phyloP scores from a whole-genome alignment of 768 basidiomycete genomes.

The Exsudoporus frostii region DNA sequence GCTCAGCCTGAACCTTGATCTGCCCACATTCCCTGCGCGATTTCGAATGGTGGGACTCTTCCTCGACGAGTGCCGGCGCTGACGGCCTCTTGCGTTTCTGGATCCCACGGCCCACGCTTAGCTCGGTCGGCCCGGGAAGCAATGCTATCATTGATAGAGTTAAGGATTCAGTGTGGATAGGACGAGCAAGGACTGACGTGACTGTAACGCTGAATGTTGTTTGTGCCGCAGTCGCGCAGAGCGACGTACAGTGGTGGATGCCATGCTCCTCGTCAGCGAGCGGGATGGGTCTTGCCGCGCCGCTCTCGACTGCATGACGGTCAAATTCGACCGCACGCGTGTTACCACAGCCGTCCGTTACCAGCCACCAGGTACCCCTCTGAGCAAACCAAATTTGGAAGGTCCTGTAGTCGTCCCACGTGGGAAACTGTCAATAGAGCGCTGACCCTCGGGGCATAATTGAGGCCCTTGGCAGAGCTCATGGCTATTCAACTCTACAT shows the following conservation, averaged over 20 bases:
- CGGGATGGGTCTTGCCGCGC: slow-evolving; percentile 11
- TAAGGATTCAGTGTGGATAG: background rate
- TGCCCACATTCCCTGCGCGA: slow-evolving; percentile 14
- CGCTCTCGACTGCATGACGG: slow-evolving; percentile 18
- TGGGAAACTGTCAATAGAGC: slow-evolving; percentile 12
- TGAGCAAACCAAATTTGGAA: slow-evolving; percentile 28
- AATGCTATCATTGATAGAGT: slow-evolving; percentile 7
- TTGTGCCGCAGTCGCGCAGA: slow-evolving; percentile 21
- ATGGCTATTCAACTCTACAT: background rate
- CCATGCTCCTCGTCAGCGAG: slow-evolving; percentile 27
- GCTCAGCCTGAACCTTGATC: slow-evolving; percentile 2
- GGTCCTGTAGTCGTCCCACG: slow-evolving; percentile 26
- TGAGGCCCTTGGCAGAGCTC: background rate
- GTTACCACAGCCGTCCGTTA: background rate
- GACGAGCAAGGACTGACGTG: slow-evolving; percentile 13
- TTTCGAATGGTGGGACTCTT: background rate
- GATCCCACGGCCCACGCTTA: background rate
- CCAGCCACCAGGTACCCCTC: too few species aligned
- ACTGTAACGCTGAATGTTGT: background rate
- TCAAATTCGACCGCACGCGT: background rate
- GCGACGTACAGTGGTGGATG: slow-evolving; percentile 13
- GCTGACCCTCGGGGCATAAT: background rate
- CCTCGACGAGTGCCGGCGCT: background rate
- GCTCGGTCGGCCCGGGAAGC: background rate
- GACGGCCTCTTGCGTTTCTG: slow-evolving; percentile 12